Evolutionary conservation across 139 green algal species (phyloP), one percentile per base, ranked within the genome.

Genomic region (Chlorella sp.): DNA sequence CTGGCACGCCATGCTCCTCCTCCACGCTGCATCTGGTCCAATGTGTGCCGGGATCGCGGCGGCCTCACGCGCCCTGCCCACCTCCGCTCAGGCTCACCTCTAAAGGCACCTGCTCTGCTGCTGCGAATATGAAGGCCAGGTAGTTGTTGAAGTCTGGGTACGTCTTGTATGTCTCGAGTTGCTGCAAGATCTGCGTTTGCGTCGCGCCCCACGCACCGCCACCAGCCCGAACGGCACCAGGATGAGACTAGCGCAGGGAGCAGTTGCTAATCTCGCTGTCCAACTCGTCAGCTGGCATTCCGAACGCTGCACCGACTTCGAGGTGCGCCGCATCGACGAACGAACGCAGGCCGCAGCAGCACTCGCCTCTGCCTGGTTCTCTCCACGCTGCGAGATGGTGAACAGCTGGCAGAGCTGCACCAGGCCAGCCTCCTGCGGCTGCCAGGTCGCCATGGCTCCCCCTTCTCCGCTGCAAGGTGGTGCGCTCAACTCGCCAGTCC

Each of bases 81-180:
- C 3, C 31, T 59, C 35, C n/a, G n/a, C n/a, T 5, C 34, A 61
- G 35, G n/a, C 73, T n/a, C 67, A 93, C 90, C 85, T 96, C 91
- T 0, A 88, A 67, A 2, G 86, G 72, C 5, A 94, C 76, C 30
- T 81, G 83, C 60, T 93, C 84, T 0, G 80, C 90, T 10, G 80
- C 77, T 0, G 86, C 85, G 31, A 99, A 89, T 26, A 99, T 90
- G 75, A 86, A 95, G 1, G 93, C 88, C 1, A 99, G 78, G 77
- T 99, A 99, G 71, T 94, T 95, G 78, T 93, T 94, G 82, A 98
- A 98, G 74, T 99, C 95, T 1, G 94, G 90, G 33, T 89, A 86
- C 17, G 73, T 60, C 31, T 72, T 84, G 73, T 84, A 95, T 34
- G 86, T 72, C 30, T 98, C 81, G 5, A 99, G 82, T 68, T 95